Percentiles rank a stretch among this genome's conserved stretches.
phyloP scores from a whole-genome alignment of 176 grass and related monocot genomes.

The Oryza glumipatula region DNA sequence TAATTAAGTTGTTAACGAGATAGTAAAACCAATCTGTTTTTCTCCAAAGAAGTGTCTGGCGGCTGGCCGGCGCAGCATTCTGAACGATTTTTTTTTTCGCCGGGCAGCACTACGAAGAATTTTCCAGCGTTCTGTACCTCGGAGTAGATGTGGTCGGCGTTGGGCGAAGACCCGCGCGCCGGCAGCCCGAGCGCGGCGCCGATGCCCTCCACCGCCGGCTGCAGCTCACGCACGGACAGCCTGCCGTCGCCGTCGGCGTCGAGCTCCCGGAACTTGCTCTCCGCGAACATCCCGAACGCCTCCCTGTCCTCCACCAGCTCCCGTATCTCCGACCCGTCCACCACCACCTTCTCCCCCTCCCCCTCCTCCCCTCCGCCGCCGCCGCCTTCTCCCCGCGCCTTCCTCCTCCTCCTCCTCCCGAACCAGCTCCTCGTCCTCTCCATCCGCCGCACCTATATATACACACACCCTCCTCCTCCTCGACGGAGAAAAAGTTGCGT shows the following conservation, averaged over 20 bases:
- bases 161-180: conserved; percentile 42
- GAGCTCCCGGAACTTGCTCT: conserved; percentile 68
- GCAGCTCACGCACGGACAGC: conserved; percentile 68
- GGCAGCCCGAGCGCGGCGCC: conserved; percentile 70
- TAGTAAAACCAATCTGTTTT: background rate
- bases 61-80: background rate
- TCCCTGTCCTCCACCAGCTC: conserved; percentile 84
- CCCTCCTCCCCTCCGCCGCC: background rate
- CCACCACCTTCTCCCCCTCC: conserved; percentile 49
- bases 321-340: conserved; percentile 81
- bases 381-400: background rate
- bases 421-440: conserved; percentile 59
- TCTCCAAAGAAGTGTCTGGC: background rate
- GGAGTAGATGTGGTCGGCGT: conserved; percentile 73
- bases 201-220: conserved; percentile 73
- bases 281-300: conserved; percentile 72
- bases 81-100: background rate
- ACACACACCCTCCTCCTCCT: background rate
- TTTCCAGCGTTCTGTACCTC: conserved; percentile 40
- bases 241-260: conserved; percentile 59
- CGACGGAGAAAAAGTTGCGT: conserved; percentile 39
- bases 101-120: too few relatives aligned
- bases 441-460: conserved; percentile 42
- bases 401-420: conserved; percentile 48
- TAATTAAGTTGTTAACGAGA: background rate